Conservation (phyloP, 2,329 filamentous ascomycete genomes). For the Blumeria graminis region DNA sequence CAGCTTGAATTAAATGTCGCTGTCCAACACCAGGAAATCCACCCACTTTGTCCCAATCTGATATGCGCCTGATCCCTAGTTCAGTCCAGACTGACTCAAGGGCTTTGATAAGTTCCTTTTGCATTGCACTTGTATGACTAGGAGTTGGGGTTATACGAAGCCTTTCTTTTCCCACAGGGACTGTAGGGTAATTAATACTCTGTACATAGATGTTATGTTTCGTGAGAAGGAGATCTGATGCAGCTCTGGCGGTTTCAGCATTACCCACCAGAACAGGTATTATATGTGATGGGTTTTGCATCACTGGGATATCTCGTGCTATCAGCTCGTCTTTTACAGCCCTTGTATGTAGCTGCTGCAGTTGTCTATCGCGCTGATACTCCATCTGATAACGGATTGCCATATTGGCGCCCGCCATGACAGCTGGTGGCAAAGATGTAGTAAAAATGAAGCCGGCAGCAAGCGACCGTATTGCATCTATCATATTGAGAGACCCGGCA, state of each 20-base stretch:
- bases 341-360: conserved; percentile 90
- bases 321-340: conserved; percentile 71
- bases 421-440: conserved; percentile 81
- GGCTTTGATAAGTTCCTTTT: conserved; percentile 63
- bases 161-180: conserved; percentile 91
- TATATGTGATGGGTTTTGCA: conserved; percentile 93
- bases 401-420: conserved; percentile 79
- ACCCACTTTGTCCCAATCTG: conserved; percentile 72
- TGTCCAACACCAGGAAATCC: conserved; percentile 90
- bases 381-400: conserved; percentile 86
- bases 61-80: conserved; percentile 76
- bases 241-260: conserved; percentile 74
- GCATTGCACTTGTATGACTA: conserved; percentile 64
- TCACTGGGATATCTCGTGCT: conserved; percentile 72
- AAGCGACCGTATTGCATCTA: conserved; percentile 82
- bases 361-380: conserved; percentile 62
- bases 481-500: conserved; percentile 61
- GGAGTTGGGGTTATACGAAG: conserved; percentile 91
- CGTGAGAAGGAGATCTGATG: conserved; percentile 73
- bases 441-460: conserved; percentile 98
- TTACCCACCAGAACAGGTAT: conserved; percentile 84
- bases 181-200: conserved; percentile 96
- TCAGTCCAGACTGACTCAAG: conserved; percentile 74
- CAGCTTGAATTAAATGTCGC: conserved; percentile 28
- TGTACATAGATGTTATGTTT: conserved; percentile 93